Base-by-base conservation (phyloP, 352 stramenopile genomes). In the Phytopythium cucurbitacearum region DNA sequence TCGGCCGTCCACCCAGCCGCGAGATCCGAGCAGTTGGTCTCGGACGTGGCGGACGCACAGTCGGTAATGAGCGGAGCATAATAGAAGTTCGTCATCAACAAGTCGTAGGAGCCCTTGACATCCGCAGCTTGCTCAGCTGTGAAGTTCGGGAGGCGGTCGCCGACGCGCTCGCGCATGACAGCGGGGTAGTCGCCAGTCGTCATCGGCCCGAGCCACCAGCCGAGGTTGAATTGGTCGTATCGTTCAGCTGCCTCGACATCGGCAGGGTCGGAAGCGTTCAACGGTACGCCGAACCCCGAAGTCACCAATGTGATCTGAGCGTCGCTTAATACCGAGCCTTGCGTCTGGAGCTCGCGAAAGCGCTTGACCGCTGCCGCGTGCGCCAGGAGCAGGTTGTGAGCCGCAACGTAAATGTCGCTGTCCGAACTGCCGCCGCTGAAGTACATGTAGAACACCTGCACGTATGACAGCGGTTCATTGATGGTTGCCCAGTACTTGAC, bases 51-150 rank as follows among this genome's bases (percentile, higher is more conserved):
- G 7, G 64, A 72, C 7, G 51, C 49, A 40, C 74, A 87, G 62
- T 91, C 69, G 0, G 71, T 78, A 9, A 85, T 84, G 3, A 65
- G 36, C 34, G 73, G 71, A 15, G 78, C 73, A 37, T 59, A 71
- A 71, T 98, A 99, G 64, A 98, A 87, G 69, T 99, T 98, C n/a
- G 98, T 65, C 51, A 96, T 97, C 53, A 99, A 90, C 53, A 98
- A 91, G 51, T 98, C 96, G 57, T 82, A 84, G 21, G 85, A 97
- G 9, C 74, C 79, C 43, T 81, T 77, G 8, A 99, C 53, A 5
- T 89, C 40, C 16, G 71, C 69, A 10, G 80, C 60, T 58, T 98
- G 73, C 7, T 87, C 69, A 4, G 59, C 36, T 7, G 94, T 96
- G 61, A 98, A 98, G 40, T 56, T 54, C 3, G 95, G 94, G 8